Percentiles rank a stretch among this genome's conserved stretches.
Conservation (phyloP, 1,139 yeast genomes). For the Scheffersomyces lignicola region DNA sequence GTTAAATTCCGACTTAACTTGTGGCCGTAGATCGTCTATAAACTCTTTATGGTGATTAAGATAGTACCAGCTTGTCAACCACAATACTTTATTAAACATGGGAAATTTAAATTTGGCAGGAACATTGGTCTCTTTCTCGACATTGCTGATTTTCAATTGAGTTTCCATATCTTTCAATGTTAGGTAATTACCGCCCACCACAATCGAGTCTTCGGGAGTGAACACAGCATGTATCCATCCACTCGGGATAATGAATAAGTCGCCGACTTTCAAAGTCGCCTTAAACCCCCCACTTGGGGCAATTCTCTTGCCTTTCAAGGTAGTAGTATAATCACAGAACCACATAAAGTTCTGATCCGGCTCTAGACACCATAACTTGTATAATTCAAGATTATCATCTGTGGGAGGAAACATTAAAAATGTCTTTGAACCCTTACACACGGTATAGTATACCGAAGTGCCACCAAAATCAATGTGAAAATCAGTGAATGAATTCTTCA, state of each 20-base stretch:
- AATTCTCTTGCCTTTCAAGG: slow-evolving; percentile 22
- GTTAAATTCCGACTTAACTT: slow-evolving; percentile 5
- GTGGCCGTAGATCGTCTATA: slow-evolving; percentile 17
- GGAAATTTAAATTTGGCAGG: slow-evolving; percentile 81
- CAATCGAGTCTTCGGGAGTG: slow-evolving; percentile 78
- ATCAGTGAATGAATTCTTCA: slow-evolving; percentile 77
- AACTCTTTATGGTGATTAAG: slow-evolving; percentile 26
- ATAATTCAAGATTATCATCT: slow-evolving; percentile 53
- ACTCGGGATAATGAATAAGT: slow-evolving; percentile 78
- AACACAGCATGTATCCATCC: slow-evolving; percentile 94
- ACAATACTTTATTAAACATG: slow-evolving; percentile 65
- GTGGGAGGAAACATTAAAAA: slow-evolving; percentile 84
- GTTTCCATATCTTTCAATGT: slow-evolving; percentile 61
- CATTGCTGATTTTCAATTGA: slow-evolving; percentile 59
- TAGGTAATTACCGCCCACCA: slow-evolving; percentile 85
- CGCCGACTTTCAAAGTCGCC: slow-evolving; percentile 67
- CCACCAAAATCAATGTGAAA: slow-evolving; percentile 94
- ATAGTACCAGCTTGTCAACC: slow-evolving; percentile 59
- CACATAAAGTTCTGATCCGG: slow-evolving; percentile 65
- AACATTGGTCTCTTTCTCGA: slow-evolving; percentile 71
- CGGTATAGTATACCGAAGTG: slow-evolving; percentile 85
- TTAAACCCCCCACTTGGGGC: slow-evolving; percentile 54
- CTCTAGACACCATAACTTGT: slow-evolving; percentile 72
- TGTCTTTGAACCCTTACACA: slow-evolving; percentile 68
- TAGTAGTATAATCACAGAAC: slow-evolving; percentile 54